Conservation (phyloP, 148 eudicot species). For the Pouteria glomerata region DNA sequence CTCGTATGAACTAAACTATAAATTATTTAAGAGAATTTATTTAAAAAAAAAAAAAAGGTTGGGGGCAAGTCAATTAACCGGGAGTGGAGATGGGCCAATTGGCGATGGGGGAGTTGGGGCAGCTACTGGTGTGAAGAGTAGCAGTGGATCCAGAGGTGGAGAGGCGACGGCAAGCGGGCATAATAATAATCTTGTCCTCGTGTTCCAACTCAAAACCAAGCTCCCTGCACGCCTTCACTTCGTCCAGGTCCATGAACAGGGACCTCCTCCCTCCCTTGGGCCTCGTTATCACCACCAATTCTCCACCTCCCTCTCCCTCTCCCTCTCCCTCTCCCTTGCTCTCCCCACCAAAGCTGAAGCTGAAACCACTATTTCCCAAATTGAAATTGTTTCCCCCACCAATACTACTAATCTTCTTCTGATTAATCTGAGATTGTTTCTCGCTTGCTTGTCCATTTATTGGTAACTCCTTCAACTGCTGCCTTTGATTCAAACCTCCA, state of each 20-base stretch:
- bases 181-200: not conserved
- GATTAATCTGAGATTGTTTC: not conserved
- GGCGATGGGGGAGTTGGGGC: constrained; percentile 13
- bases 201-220: constrained; percentile 25
- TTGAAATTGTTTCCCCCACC: too few relatives aligned
- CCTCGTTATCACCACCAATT: constrained; percentile 10
- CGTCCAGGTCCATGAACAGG: constrained; percentile 23
- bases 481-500: not conserved
- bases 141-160: not conserved
- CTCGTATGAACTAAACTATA: too few relatives aligned
- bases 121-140: constrained; percentile 14
- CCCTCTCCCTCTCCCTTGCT: not conserved
- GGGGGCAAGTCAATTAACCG: not conserved
- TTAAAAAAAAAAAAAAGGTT: too few relatives aligned
- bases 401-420: too few relatives aligned
- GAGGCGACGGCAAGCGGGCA: not conserved
- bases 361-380: too few relatives aligned
- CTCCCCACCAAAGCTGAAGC: not conserved
- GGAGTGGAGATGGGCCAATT: constrained; percentile 27
- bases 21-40: too few relatives aligned
- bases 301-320: constrained; percentile 7
- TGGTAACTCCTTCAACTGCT: not conserved
- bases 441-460: constrained; percentile 8
- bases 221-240: constrained; percentile 30
- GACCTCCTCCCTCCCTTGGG: constrained; percentile 20